Evolutionary conservation across 805 yeast species (phyloP).

Genomic region (Sugiyamaella boreocaroliniensis): DNA sequence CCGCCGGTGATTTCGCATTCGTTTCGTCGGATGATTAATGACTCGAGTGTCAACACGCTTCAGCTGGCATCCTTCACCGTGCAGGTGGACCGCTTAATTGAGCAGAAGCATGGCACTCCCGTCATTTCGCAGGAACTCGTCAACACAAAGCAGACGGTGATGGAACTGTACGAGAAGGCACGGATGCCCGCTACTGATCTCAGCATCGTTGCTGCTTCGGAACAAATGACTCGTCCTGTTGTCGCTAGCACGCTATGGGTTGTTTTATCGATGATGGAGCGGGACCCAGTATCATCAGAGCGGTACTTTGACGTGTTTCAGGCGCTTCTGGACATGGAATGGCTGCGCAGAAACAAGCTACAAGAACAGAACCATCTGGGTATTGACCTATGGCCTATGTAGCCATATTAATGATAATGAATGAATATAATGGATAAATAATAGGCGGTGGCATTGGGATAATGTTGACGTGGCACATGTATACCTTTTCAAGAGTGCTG

Average conservation of each 20-base stretch:
- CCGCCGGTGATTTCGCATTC: constrained; percentile 3
- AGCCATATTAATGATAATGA: background rate
- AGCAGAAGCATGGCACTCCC: constrained; percentile 1
- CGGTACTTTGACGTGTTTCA: constrained; percentile 2
- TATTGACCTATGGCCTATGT: background rate
- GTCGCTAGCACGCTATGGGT: constrained; percentile 13
- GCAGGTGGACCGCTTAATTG: constrained; percentile 25
- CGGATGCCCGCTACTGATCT: background rate
- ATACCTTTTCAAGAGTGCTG: too few relatives aligned
- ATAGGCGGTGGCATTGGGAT: background rate
- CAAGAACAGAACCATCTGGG: constrained; percentile 3
- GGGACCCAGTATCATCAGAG: background rate
- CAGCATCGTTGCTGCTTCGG: background rate
- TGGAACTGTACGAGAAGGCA: constrained; percentile 14
- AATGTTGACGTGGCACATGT: background rate
- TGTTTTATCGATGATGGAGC: constrained; percentile 8
- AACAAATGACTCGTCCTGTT: constrained; percentile 1
- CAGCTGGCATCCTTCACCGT: constrained; percentile 29
- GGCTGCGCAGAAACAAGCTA: constrained; percentile 21
- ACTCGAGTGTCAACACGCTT: constrained; percentile 25
- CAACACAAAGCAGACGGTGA: constrained; percentile 5
- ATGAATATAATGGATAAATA: background rate
- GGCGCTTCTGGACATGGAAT: constrained; percentile 24
- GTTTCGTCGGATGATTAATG: constrained; percentile 14
- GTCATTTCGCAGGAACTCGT: background rate